Base-by-base conservation (phyloP, 192 early-diverging fungal species). In the Hyaloraphidium curvatum region DNA sequence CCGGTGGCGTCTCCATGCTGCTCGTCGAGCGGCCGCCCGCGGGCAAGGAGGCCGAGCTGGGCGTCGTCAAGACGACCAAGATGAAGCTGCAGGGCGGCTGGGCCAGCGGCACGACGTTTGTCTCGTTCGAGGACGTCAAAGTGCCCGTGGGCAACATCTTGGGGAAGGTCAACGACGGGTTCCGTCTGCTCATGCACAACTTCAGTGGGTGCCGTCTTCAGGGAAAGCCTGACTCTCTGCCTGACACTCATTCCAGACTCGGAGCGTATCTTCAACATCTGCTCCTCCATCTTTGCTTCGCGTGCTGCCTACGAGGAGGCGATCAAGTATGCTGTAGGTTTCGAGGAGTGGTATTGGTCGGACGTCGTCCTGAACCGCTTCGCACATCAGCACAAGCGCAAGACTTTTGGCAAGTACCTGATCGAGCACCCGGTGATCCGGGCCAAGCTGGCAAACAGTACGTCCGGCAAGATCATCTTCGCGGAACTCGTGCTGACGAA, bases 11-110 rank as follows among this genome's bases (percentile, higher is more conserved):
- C 28, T 80, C 76, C 16, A 62, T 89, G 16, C 41, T 89, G 28
- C 67, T 89, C 21, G 72, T 89, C 37, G 83, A 84, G 51, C 71
- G 79, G 30, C n/a, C n/a, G n/a, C n/a, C n/a, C n/a, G n/a, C n/a
- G n/a, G n/a, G n/a, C n/a, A n/a, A n/a, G n/a, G n/a, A n/a, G n/a
- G 52, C 58, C 11, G 25, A 48, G 43, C 43, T 22, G 7, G 69
- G 67, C 33, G 79, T 78, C 60, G 80, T 87, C 11, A 73, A 54
- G 17, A 84, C 85, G 2, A 67, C 79, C 29, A 84, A 86, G 58
- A 87, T 89, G 78, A 67, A 76, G 33, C 87, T 84, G 66, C 74
- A 75, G 40, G 87, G 87, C 41, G 83, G 83, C 26, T 86, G 85
- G 83, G 75, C 83, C 2, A 78, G 75, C 33, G 87, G 85, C 52